phyloP scores from a whole-genome alignment of 805 yeast genomes.

The Metschnikowia picachoensis region DNA sequence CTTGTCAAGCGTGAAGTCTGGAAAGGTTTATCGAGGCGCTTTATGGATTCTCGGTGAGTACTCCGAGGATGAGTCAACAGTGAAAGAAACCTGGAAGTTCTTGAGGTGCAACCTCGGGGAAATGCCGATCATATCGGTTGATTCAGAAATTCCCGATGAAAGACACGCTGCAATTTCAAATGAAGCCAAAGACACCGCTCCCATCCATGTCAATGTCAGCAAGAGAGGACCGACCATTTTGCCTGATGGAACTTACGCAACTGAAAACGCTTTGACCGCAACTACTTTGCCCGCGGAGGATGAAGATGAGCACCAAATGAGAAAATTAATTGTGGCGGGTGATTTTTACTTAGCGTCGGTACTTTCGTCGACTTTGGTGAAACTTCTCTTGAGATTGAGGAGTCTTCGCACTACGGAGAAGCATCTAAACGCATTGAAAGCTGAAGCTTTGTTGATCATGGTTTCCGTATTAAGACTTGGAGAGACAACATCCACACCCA shows the following conservation, averaged over 20 bases:
- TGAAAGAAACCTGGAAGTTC: constrained; percentile 82
- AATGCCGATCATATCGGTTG: constrained; percentile 65
- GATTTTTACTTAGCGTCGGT: constrained; percentile 90
- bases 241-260: constrained; percentile 99
- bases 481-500: constrained; percentile 62
- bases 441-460: constrained; percentile 90
- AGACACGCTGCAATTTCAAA: constrained; percentile 19
- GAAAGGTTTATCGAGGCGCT: constrained; percentile 89
- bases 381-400: constrained; percentile 74
- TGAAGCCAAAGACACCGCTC: not conserved
- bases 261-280: constrained; percentile 76
- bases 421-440: constrained; percentile 76
- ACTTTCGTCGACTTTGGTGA: constrained; percentile 81
- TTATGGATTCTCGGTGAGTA: constrained; percentile 97
- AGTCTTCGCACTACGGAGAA: constrained; percentile 51
- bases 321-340: constrained; percentile 78
- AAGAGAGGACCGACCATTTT: constrained; percentile 71
- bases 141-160: not conserved
- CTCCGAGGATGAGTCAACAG: constrained; percentile 61
- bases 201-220: not conserved
- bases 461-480: constrained; percentile 90
- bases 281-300: constrained; percentile 28
- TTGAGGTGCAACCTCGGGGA: constrained; percentile 84
- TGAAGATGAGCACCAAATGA: constrained; percentile 66
- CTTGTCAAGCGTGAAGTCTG: constrained; percentile 69